phyloP scores from a whole-genome alignment of 768 basidiomycete species.

The Crucibulum laeve region DNA sequence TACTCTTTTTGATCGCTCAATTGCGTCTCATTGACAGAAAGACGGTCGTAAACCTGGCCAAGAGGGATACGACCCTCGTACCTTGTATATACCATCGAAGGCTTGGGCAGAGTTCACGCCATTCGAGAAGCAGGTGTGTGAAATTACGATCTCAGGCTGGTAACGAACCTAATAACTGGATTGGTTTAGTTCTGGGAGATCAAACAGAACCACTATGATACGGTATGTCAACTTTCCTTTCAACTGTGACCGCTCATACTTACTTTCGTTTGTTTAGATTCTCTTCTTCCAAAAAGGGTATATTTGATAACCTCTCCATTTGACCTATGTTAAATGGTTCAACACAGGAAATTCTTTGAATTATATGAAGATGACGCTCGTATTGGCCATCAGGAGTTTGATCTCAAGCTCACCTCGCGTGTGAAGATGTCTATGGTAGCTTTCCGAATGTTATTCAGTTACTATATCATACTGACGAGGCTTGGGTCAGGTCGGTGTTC shows the following conservation, averaged over 20 bases:
- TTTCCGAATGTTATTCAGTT: neutral
- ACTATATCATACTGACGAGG: slow-evolving; percentile 1
- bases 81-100: slow-evolving; percentile 71
- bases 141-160: neutral
- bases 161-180: neutral
- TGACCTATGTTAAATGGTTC: neutral
- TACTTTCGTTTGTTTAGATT: slow-evolving; percentile 38
- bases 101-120: slow-evolving; percentile 87
- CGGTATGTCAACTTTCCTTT: slow-evolving; percentile 38
- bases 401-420: slow-evolving; percentile 84
- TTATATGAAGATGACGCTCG: slow-evolving; percentile 96
- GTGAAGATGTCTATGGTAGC: slow-evolving; percentile 99
- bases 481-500: slow-evolving; percentile 77
- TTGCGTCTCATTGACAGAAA: slow-evolving; percentile 44
- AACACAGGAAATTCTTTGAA: slow-evolving; percentile 72
- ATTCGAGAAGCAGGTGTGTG: slow-evolving; percentile 82
- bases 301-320: slow-evolving; percentile 6
- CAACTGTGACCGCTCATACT: slow-evolving; percentile 9
- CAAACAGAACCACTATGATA: slow-evolving; percentile 97
- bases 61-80: slow-evolving; percentile 86
- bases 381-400: slow-evolving; percentile 91
- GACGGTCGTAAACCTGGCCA: slow-evolving; percentile 76
- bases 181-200: slow-evolving; percentile 76
- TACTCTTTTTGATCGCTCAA: neutral
- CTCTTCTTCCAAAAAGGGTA: slow-evolving; percentile 99